phyloP scores from a whole-genome alignment of 75 land plant species.

The Adiantum capillusveneris region DNA sequence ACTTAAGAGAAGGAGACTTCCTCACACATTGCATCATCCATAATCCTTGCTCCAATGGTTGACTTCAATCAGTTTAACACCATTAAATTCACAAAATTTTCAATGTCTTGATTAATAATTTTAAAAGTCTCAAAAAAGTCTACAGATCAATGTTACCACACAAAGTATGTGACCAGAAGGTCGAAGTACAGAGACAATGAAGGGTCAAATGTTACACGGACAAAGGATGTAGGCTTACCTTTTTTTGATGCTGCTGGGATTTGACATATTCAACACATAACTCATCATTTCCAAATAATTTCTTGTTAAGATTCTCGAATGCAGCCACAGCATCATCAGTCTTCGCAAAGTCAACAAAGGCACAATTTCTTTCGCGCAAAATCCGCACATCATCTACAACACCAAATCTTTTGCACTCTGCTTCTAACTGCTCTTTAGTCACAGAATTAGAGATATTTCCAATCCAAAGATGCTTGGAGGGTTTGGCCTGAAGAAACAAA shows the following conservation, averaged over 20 bases:
- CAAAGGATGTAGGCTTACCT: conserved; percentile 11
- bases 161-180: no score
- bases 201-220: no score
- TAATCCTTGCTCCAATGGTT: no score
- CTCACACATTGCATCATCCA: no score
- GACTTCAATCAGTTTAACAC: no score
- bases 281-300: conserved; percentile 49
- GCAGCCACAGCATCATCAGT: conserved; percentile 84
- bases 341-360: conserved; percentile 50
- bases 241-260: conserved; percentile 28
- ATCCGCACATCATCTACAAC: conserved; percentile 64
- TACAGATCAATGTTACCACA: no score
- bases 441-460: conserved; percentile 59
- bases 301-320: conserved; percentile 61
- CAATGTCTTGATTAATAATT: no score
- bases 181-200: no score
- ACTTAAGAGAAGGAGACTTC: no score
- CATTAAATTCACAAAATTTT: no score
- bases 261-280: conserved; percentile 74
- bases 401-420: conserved; percentile 70
- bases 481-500: conserved; percentile 67
- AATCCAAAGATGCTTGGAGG: conserved; percentile 70
- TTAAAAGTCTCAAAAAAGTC: no score
- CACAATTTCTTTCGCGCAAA: conserved; percentile 60
- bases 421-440: conserved; percentile 62